A percentile compares a stretch with the other conserved stretches of the same genome.
phyloP scores from a whole-genome alignment of 352 stramenopile species.

The Phytophthora colocasiae region DNA sequence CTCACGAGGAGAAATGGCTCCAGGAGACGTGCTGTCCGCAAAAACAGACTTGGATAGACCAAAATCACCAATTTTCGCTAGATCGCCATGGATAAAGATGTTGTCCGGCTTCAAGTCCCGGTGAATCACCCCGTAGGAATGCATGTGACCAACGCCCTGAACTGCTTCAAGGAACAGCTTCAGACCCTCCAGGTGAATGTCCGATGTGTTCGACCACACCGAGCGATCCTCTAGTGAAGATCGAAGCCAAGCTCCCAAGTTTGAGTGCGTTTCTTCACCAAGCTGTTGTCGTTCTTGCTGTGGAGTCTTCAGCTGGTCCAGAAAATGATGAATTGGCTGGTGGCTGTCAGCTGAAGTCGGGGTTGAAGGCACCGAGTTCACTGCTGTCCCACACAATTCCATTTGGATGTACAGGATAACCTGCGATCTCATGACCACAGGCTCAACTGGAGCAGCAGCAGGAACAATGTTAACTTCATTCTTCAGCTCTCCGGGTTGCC shows the following conservation, averaged over 20 bases:
- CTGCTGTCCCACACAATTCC: conserved; percentile 60
- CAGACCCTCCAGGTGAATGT: conserved; percentile 65
- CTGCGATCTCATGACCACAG: conserved; percentile 41
- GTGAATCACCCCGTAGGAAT: conserved; percentile 75
- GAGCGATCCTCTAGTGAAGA: conserved; percentile 61
- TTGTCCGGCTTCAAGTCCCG: conserved; percentile 83
- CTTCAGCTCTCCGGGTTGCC: conserved; percentile 29
- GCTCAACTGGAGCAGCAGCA: conserved; percentile 12
- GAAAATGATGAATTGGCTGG: conserved; percentile 54
- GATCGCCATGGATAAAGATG: conserved; percentile 70
- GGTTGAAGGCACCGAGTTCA: conserved; percentile 30
- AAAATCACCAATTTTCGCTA: conserved; percentile 78
- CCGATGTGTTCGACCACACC: conserved; percentile 41
- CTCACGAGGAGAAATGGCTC: conserved; percentile 24
- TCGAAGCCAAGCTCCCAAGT: conserved; percentile 74
- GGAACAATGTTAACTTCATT: conserved; percentile 17
- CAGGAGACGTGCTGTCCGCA: conserved; percentile 31
- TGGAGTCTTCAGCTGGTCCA: conserved; percentile 47
- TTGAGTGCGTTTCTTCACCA: conserved; percentile 58
- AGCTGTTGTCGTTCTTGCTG: conserved; percentile 32
- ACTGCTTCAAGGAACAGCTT: conserved; percentile 71
- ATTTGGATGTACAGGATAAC: conserved; percentile 85
- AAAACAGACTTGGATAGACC: conserved; percentile 71
- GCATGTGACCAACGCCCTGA: conserved; percentile 79
- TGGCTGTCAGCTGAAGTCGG: conserved; percentile 27